phyloP scores from a whole-genome alignment of 371 early-diverging fungal genomes.

The Capillidium rhysosporum region DNA sequence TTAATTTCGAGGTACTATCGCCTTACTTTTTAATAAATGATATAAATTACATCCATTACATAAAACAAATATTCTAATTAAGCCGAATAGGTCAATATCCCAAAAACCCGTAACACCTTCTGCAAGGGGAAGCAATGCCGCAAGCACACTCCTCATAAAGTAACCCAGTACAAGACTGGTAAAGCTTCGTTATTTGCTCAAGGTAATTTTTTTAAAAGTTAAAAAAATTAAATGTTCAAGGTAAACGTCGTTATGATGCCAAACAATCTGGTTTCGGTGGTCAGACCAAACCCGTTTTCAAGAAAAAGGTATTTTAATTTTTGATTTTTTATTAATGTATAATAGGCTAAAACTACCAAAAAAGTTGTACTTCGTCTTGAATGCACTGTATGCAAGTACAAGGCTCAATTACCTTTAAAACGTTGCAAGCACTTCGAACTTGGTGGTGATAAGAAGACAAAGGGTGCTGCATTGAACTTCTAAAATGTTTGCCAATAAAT shows the following conservation, averaged over 20 bases:
- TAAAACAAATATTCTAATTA: no score
- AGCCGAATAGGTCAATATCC: conserved; percentile 21
- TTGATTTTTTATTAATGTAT: neutral
- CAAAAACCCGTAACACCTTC: conserved; percentile 32
- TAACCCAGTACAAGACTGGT: conserved; percentile 98
- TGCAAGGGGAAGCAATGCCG: conserved; percentile 94
- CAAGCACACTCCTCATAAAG: conserved; percentile 98
- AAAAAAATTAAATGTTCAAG: conserved; percentile 15
- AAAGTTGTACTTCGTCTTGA: conserved; percentile 97
- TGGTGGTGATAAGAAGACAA: conserved; percentile 97
- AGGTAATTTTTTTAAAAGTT: conserved; percentile 49
- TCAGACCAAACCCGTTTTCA: conserved; percentile 98
- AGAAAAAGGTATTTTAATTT: conserved; percentile 29
- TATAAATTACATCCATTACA: no score
- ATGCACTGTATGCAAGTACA: conserved; percentile 96
- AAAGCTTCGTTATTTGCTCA: conserved; percentile 95
- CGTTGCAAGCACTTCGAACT: conserved; percentile 99
- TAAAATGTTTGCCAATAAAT: neutral
- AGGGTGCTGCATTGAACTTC: conserved; percentile 17
- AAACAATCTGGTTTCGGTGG: conserved; percentile 96
- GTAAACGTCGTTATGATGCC: conserved; percentile 67
- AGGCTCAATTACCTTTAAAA: conserved; percentile 86
- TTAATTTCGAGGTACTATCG: no score
- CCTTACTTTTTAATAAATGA: no score
- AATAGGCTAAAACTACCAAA: conserved; percentile 93